Evolutionary conservation across 2,329 filamentous ascomycete species (phyloP), one percentile per base, ranked within the genome.

Genomic region (Aspergillus sp.): DNA sequence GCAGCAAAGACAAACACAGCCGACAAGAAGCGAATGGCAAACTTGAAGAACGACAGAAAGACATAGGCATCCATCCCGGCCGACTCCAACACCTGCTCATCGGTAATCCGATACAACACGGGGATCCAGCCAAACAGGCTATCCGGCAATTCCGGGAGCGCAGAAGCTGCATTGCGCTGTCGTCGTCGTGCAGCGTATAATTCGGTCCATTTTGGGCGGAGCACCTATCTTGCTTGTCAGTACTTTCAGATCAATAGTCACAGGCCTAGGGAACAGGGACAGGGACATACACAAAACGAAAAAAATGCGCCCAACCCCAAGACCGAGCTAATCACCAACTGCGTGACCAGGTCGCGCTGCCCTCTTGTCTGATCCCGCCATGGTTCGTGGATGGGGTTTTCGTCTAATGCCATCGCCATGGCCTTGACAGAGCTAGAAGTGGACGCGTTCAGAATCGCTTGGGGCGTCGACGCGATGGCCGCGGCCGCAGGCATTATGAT

Each of bases 11-110:
- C 81, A 47, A 93, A 79, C 58, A 94, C 85, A 44, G 86, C 72
- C 10, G 79, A 72, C 43, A 97, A 83, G 56, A 96, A 85, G 52
- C 85, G 87, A 54, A 89, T 86, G 8, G 91, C 85, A 81, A 97
- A 93, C 65, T 90, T 94, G 76, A 96, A 97, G 69, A 98, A 98
- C 10, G 85, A 80, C 9, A 98, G 76, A 63, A 98, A 96, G 54
- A 96, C 93, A 70, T 88, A 98, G 43, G 93, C 93, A 72, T 98
- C 93, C 43, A 98, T 78, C 0, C 93, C 93, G 12, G 91, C 91
- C 19, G 89, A 91, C 10, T 86, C 83, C 45, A 98, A 75, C 3
- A 98, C 82, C 67, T 97, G 86, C 61, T 94, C 83, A 55, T 97
- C 90, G 1, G 83, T 88, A 51, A 98, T 86, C 55, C 72, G 80